Conservation (phyloP, 768 basidiomycete genomes). For the Mycena venus region DNA sequence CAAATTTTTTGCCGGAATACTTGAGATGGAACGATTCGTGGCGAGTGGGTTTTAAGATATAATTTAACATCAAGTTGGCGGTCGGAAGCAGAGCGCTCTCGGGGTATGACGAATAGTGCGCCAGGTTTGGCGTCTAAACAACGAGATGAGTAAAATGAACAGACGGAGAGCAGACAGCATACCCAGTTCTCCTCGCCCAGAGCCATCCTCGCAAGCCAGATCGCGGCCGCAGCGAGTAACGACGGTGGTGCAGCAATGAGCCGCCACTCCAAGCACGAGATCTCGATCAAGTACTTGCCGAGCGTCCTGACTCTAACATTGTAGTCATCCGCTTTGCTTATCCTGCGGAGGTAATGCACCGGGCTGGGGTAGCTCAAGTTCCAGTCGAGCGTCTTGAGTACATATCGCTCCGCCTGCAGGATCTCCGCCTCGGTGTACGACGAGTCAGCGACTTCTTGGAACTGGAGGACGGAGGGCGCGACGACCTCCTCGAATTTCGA, state of each 20-base stretch:
- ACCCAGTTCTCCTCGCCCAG: conserved; percentile 92
- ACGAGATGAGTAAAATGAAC: not conserved
- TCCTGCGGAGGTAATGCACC: conserved; percentile 90
- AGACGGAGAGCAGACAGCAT: conserved; percentile 43
- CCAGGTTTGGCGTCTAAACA: conserved; percentile 81
- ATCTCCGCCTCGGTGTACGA: conserved; percentile 88
- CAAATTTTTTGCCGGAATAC: conserved; percentile 90
- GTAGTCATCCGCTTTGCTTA: conserved; percentile 97
- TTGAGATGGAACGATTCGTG: conserved; percentile 95
- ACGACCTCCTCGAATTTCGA: conserved; percentile 98
- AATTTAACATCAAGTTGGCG: conserved; percentile 94
- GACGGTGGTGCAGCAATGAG: conserved; percentile 88
- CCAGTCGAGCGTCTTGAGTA: conserved; percentile 94
- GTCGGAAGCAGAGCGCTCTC: conserved; percentile 88
- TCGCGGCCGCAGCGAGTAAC: conserved; percentile 87
- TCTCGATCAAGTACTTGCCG: conserved; percentile 95
- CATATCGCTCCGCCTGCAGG: conserved; percentile 84
- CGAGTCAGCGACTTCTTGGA: conserved; percentile 87
- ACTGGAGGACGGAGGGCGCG: conserved; percentile 91
- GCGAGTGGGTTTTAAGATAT: conserved; percentile 82
- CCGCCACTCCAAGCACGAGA: conserved; percentile 89
- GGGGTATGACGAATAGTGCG: conserved; percentile 94
- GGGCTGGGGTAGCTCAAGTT: conserved; percentile 95
- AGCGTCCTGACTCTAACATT: conserved; percentile 93
- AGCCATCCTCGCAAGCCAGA: conserved; percentile 91